Conservation (phyloP, 441 rosid genomes). For the Kokia cookei region DNA sequence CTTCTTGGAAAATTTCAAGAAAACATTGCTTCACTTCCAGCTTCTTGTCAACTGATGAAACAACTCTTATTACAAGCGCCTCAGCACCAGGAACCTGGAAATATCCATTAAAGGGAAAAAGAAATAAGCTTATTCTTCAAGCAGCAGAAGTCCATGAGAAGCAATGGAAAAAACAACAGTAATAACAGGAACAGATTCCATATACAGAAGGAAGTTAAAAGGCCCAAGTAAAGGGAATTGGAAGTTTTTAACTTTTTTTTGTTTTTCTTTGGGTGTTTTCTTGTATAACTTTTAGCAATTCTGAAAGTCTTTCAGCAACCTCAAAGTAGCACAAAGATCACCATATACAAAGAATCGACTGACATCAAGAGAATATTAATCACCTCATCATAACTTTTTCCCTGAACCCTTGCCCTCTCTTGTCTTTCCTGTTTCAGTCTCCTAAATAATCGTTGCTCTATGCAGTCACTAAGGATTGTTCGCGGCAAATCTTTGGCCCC, state of each 20-base stretch:
- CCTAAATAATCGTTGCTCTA: conserved; percentile 82
- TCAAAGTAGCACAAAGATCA: background rate
- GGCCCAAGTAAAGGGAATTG: background rate
- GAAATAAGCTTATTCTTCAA: background rate
- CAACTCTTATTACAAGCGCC: conserved; percentile 89
- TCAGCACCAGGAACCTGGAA: conserved; percentile 94
- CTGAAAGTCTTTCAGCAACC: background rate
- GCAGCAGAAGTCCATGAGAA: background rate
- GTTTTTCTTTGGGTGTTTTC: too few relatives aligned
- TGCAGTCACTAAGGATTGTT: conserved; percentile 94
- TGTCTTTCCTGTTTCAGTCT: conserved; percentile 76
- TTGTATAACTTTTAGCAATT: background rate
- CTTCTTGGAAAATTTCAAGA: conserved; percentile 89
- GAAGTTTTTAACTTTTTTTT: background rate
- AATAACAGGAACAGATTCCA: background rate
- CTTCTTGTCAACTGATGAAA: conserved; percentile 97
- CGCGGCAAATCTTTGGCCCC: conserved; percentile 98
- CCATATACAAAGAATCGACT: background rate
- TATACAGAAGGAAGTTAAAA: background rate
- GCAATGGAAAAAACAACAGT: background rate
- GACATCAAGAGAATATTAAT: background rate
- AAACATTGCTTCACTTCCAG: conserved; percentile 92
- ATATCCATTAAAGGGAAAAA: conserved; percentile 7
- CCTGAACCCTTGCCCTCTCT: conserved; percentile 85
- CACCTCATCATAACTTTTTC: conserved; percentile 95